Percentiles rank a stretch among this genome's conserved stretches.
Conservation (phyloP, 305 asterid species). For the Fraxinus angustifolia region DNA sequence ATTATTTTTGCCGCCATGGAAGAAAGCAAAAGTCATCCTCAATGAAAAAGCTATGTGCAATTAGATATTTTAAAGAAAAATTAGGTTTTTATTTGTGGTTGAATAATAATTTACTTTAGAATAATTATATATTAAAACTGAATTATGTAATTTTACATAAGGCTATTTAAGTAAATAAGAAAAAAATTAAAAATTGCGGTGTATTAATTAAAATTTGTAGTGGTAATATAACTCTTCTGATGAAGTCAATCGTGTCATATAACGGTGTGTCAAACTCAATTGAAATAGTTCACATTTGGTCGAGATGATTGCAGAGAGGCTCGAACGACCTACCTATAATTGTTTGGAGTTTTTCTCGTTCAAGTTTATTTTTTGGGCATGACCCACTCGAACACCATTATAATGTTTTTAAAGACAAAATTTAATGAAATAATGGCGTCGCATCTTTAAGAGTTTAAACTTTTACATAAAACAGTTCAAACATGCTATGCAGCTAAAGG, state of each 20-base stretch:
- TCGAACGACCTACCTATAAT: neutral
- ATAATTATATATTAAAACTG: too few species aligned
- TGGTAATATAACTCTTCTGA: too few species aligned
- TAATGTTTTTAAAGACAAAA: neutral
- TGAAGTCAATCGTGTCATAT: neutral
- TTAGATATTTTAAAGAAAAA: too few species aligned
- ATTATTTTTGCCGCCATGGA: too few species aligned
- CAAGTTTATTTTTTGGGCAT: neutral
- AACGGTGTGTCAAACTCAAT: neutral
- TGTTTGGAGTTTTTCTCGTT: neutral
- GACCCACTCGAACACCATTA: neutral
- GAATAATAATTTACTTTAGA: too few species aligned
- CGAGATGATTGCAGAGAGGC: neutral
- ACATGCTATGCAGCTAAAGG: neutral
- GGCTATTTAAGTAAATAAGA: too few species aligned
- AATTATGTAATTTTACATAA: too few species aligned
- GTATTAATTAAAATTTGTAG: too few species aligned
- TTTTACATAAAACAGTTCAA: neutral
- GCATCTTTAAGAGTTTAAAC: neutral
- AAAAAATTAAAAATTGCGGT: too few species aligned
- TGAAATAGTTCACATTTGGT: neutral
- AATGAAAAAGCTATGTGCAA: too few species aligned
- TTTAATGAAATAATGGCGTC: neutral
- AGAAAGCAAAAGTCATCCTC: too few species aligned
- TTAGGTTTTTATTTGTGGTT: too few species aligned